phyloP scores from a whole-genome alignment of 805 yeast species.

The Barnettozyma botsteinii region DNA sequence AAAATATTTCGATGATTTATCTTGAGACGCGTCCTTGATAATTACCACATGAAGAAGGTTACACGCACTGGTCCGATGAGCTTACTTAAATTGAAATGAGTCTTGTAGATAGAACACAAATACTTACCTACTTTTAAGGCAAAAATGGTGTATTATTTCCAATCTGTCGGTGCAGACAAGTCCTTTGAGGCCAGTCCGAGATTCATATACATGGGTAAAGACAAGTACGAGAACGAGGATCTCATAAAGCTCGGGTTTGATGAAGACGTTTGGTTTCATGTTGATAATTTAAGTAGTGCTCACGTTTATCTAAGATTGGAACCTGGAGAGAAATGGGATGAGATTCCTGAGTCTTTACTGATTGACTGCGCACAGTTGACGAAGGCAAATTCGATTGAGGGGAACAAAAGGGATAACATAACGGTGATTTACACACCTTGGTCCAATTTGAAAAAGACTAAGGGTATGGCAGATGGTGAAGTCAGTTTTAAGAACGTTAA shows the following conservation, averaged over 20 bases:
- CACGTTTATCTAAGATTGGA: conserved; percentile 63
- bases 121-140: not conserved
- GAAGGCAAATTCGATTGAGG: conserved; percentile 72
- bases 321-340: conserved; percentile 39
- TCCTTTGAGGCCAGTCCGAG: conserved; percentile 28
- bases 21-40: too few relatives aligned
- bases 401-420: conserved; percentile 61
- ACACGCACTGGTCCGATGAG: conserved; percentile 1
- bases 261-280: conserved; percentile 76
- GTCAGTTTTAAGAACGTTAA: conserved; percentile 64
- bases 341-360: conserved; percentile 47
- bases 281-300: conserved; percentile 69
- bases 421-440: conserved; percentile 72
- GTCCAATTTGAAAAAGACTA: conserved; percentile 58
- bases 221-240: conserved; percentile 62
- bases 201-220: conserved; percentile 61
- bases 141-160: conserved; percentile 42
- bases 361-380: conserved; percentile 63
- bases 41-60: too few relatives aligned
- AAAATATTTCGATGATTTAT: too few relatives aligned
- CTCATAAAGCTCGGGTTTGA: conserved; percentile 59
- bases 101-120: too few relatives aligned
- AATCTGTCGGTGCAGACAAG: conserved; percentile 30
- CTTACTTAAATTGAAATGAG: too few relatives aligned
- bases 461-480: conserved; percentile 73